phyloP scores from a whole-genome alignment of 164 flowering plant genomes.

The Platanus orientalis region DNA sequence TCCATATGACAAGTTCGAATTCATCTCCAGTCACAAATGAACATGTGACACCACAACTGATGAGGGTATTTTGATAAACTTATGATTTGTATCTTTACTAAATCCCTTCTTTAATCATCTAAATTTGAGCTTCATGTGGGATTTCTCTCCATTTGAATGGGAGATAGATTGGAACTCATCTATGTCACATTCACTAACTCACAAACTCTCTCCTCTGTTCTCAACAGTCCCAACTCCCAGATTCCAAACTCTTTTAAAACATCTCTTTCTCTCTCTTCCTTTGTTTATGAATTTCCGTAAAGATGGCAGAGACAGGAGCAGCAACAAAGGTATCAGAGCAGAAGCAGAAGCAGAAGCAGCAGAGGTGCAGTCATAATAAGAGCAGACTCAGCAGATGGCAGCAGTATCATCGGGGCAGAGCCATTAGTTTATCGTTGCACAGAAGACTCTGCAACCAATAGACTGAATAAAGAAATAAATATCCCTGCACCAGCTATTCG shows the following conservation, averaged over 20 bases:
- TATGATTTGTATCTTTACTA: too few relatives aligned
- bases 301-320: conserved; percentile 65
- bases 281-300: conserved; percentile 64
- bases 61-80: too few relatives aligned
- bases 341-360: conserved; percentile 39
- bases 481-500: conserved; percentile 13
- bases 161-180: too few relatives aligned
- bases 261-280: conserved; percentile 17
- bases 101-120: too few relatives aligned
- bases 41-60: too few relatives aligned
- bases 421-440: conserved; percentile 56
- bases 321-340: conserved; percentile 42
- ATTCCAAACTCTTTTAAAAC: conserved; percentile 10
- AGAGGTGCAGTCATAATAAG: conserved; percentile 43
- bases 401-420: conserved; percentile 43
- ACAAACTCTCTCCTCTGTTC: too few relatives aligned
- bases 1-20: too few relatives aligned
- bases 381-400: conserved; percentile 20
- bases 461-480: conserved; percentile 60
- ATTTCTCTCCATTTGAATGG: too few relatives aligned
- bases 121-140: too few relatives aligned
- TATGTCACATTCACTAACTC: too few relatives aligned
- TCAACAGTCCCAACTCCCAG: too few relatives aligned
- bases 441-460: conserved; percentile 67
- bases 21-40: too few relatives aligned